Base-by-base conservation (phyloP, 352 stramenopile species). In the Pythium angustatum region DNA sequence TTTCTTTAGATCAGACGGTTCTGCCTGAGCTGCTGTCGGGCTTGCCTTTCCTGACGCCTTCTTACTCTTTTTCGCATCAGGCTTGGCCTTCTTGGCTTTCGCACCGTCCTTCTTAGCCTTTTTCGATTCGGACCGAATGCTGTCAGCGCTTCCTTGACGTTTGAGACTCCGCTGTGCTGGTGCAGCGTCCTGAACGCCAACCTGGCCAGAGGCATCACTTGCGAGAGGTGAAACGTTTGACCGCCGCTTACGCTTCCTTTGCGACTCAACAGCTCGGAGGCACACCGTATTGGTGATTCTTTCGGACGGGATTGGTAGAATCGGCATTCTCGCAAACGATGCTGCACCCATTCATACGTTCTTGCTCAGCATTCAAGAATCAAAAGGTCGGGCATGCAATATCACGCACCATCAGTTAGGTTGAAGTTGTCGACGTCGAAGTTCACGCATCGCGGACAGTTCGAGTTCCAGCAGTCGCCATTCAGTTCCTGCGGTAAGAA, bases 381-480 rank as follows among this genome's bases (percentile, higher is more conserved):
- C 11, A 4, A 38, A 2, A n/a, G 11, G 26, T 17, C 15, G 11
- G 12, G 17, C 9, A 30, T 1, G 8, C 5, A 2, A 34, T n/a
- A n/a, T 58, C 47, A 43, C 66, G 17, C 44, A 77, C 70, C 70
- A 48, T 68, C 47, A 11, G 51, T 75, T 12, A 76, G 55, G 41
- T 86, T 75, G 44, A 81, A 90, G 14, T 57, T 51, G 24, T 85
- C 75, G 7, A 89, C 70, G 38, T 94, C 78, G 58, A 91, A 96
- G 15, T 81, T 75, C 2, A 82, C 61, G 24, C 79, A 91, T 31
- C 83, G 74, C 8, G 87, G 87, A 53, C 87, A 96, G 22, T 75
- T 59, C 9, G 75, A 64, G 52, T 96, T 96, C 85, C 85, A 96
- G 59, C 87, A 96, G 10, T 79, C 62, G 2, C 83, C 81, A 40